These are phyloP conservation scores for Tagetes patula DNA, from an alignment of 129 eudicot species.

Conservation along the genomic window DNA sequence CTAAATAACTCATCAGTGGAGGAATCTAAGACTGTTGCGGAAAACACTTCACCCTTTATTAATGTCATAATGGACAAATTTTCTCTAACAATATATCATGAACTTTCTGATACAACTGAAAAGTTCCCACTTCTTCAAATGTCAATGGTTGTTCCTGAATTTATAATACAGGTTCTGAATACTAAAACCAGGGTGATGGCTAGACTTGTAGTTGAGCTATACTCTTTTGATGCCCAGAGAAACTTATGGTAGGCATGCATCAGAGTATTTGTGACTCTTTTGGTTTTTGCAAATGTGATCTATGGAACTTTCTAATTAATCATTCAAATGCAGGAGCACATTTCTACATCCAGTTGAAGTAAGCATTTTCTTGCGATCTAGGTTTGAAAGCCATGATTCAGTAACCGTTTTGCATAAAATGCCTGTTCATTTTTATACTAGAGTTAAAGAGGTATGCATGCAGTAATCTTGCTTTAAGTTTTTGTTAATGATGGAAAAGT, in stretches of 20 bases:
- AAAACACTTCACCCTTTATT: constrained; percentile 40
- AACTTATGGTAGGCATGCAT: constrained; percentile 57
- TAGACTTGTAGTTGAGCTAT: constrained; percentile 45
- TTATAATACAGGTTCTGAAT: constrained; percentile 48
- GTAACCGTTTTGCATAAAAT: constrained; percentile 42
- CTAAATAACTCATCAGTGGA: constrained; percentile 24
- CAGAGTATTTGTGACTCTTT: neutral
- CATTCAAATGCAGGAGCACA: constrained; percentile 59
- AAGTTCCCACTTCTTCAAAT: constrained; percentile 80
- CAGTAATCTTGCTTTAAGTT: constrained; percentile 4
- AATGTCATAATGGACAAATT: constrained; percentile 44
- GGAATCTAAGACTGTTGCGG: constrained; percentile 33
- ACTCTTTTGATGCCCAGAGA: constrained; percentile 70
- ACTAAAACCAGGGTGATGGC: constrained; percentile 75
- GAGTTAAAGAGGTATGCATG: constrained; percentile 64
- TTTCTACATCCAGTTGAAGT: constrained; percentile 69
- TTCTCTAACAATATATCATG: constrained; percentile 66
- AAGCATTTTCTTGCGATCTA: constrained; percentile 56
- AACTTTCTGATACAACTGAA: constrained; percentile 64
- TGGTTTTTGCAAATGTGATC: constrained; percentile 10
- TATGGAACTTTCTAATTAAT: constrained; percentile 7
- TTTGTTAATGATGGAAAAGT: constrained; percentile 14
- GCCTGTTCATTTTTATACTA: constrained; percentile 59
- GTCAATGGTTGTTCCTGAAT: constrained; percentile 46
- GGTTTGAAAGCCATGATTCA: constrained; percentile 40